Conservation (phyloP, 345 rosid species). For the Corchorus capsularis region DNA sequence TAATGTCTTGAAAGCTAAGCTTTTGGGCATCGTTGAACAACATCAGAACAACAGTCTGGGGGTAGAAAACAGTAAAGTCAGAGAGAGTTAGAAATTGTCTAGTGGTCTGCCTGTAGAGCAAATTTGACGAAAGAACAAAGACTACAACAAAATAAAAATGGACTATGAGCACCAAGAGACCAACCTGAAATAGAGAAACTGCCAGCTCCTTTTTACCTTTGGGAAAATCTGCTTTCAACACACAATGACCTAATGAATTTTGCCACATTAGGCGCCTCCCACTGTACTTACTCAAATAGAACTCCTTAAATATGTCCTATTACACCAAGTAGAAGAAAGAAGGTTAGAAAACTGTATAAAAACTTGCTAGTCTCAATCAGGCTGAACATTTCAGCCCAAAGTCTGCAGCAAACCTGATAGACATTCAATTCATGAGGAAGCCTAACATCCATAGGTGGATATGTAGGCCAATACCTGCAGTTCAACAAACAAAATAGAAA, state of each 20-base stretch:
- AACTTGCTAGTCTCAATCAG: background rate
- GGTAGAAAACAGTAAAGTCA: constrained; percentile 10
- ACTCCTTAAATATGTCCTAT: constrained; percentile 97
- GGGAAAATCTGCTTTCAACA: constrained; percentile 84
- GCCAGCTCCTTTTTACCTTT: constrained; percentile 96
- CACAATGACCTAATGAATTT: constrained; percentile 95
- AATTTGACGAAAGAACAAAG: background rate
- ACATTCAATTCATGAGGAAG: constrained; percentile 98
- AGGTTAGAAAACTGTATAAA: constrained; percentile 3
- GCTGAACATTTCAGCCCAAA: constrained; percentile 18
- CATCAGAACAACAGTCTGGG: constrained; percentile 95
- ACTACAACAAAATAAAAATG: background rate
- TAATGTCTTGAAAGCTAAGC: constrained; percentile 90
- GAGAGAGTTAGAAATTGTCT: constrained; percentile 21
- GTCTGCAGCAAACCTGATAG: constrained; percentile 71
- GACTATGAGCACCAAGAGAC: constrained; percentile 20
- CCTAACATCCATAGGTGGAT: constrained; percentile 98
- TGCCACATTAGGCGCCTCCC: constrained; percentile 99
- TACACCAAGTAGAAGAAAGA: constrained; percentile 20
- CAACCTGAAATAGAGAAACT: constrained; percentile 94
- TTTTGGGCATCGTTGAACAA: constrained; percentile 91
- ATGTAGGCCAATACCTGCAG: constrained; percentile 98
- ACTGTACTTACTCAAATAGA: constrained; percentile 93
- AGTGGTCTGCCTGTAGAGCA: background rate
- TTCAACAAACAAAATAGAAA: constrained; percentile 26